Percentiles rank a stretch among this genome's conserved stretches.
These are phyloP conservation scores for Mycena indigotica DNA, from an alignment of 768 basidiomycete species.

Conservation along the genomic window DNA sequence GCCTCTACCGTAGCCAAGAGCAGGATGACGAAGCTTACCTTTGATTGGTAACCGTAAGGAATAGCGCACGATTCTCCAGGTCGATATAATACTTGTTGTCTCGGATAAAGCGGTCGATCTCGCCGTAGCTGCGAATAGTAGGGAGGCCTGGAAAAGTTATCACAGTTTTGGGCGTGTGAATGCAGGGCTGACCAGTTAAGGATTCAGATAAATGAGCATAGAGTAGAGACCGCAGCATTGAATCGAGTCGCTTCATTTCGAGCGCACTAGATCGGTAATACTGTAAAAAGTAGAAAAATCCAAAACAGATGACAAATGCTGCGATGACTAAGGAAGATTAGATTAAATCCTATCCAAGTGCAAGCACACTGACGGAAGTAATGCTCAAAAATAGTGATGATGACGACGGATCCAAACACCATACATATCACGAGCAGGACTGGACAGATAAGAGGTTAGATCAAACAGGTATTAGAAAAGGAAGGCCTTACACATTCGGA, in stretches of 20 bases:
- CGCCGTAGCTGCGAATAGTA: conserved; percentile 75
- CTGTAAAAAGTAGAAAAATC: conserved; percentile 64
- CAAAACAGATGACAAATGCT: conserved; percentile 53
- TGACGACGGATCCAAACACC: conserved; percentile 53
- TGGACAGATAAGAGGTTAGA: conserved; percentile 24
- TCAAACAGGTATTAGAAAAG: neutral
- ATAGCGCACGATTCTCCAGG: conserved; percentile 72
- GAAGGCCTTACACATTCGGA: conserved; percentile 51
- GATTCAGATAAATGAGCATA: conserved; percentile 82
- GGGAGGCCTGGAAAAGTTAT: conserved; percentile 49
- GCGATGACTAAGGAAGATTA: conserved; percentile 48
- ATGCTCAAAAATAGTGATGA: conserved; percentile 61
- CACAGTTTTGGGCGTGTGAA: too few species aligned
- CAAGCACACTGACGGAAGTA: conserved; percentile 50
- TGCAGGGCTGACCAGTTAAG: conserved; percentile 47
- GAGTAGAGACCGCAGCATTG: conserved; percentile 71
- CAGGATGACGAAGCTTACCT: conserved; percentile 28
- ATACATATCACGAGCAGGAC: conserved; percentile 54
- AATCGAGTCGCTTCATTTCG: conserved; percentile 62
- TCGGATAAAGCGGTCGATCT: conserved; percentile 57
- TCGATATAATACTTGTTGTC: conserved; percentile 72
- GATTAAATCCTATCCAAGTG: neutral
- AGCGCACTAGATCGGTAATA: conserved; percentile 75
- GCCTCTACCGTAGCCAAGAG: neutral
- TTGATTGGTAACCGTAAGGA: conserved; percentile 68